Evolutionary conservation across 345 rosid genomes (phyloP).

Genomic region (Garcia nutans): DNA sequence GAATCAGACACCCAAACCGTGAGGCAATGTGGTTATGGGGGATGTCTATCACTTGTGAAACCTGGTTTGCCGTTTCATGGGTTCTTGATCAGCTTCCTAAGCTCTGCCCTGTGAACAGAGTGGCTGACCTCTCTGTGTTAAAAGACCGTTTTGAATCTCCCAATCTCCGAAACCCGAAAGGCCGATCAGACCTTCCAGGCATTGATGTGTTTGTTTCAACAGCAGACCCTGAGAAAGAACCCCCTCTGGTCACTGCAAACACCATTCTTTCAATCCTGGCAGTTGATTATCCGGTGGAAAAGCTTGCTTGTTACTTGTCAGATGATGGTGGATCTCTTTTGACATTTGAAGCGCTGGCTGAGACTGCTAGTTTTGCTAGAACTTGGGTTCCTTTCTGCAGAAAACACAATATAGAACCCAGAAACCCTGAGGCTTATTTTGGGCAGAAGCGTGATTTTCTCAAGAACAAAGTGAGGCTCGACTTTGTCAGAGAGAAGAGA

Average conservation of each 20-base stretch:
- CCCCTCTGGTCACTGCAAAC: conserved; percentile 78
- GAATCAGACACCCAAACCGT: conserved; percentile 62
- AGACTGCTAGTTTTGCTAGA: conserved; percentile 75
- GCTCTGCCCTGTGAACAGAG: conserved; percentile 75
- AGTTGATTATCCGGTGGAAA: conserved; percentile 78
- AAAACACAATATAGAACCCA: conserved; percentile 66
- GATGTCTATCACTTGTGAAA: conserved; percentile 68
- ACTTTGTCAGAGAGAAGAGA: conserved; percentile 77
- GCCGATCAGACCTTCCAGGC: conserved; percentile 76
- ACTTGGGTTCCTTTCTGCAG: conserved; percentile 80
- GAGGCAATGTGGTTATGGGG: conserved; percentile 83
- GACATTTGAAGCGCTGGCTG: conserved; percentile 74
- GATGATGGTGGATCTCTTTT: conserved; percentile 77
- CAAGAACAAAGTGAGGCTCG: conserved; percentile 69
- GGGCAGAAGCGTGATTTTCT: conserved; percentile 70
- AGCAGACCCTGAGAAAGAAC: conserved; percentile 83
- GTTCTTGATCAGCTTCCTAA: conserved; percentile 74
- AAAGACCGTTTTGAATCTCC: conserved; percentile 69
- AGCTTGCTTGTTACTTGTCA: conserved; percentile 71
- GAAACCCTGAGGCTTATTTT: conserved; percentile 77
- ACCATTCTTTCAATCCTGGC: conserved; percentile 71
- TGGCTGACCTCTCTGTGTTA: conserved; percentile 62
- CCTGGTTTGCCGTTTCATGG: conserved; percentile 86
- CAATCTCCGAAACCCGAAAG: conserved; percentile 70
- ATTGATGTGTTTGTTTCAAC: conserved; percentile 76